Base-by-base conservation (phyloP, 2,329 filamentous ascomycete genomes). In the Colletotrichum abscissum region DNA sequence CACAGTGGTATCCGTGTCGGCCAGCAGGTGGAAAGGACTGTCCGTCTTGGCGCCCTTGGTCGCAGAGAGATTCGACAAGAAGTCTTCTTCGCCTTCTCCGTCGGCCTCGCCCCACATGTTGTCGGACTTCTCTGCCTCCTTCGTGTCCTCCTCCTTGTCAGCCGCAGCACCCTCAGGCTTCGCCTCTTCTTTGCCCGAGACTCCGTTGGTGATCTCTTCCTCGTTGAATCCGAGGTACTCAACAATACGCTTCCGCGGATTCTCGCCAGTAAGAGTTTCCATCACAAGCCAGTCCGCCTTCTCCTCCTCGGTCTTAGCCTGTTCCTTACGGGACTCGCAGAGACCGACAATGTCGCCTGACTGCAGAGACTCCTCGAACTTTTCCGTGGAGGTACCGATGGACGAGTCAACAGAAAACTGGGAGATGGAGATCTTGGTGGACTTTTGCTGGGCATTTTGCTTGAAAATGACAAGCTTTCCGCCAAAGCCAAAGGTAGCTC, bases 211-310 rank as follows among this genome's bases (percentile, higher is more conserved):
- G 3, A 85, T 80, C 28, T 89, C 86, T n/a, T 87, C 85, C 71
- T 93, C 91, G 35, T 90, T 87, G 82, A 98, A 96, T n/a, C 96
- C 97, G 22, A 99, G 89, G 80, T 97, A 95, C 77, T 97, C 93
- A 26, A 97, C 90, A 70, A 99, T 92, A 80, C 94, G 92, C 81
- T 93, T 93, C 55, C 95, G 91, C n/a, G 95, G 93, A 79, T 96
- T 95, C 35, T 93, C 92, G 4, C 94, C 92, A 62, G 96, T 93
- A 74, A 99, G 84, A 2, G 95, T 97, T 82, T 97, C 92, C 81
- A 99, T 94, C 49, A 98, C 95, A 76, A 93, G 93, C 97, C 97
- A 99, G 82, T 98, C 96, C 4, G 94, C 93, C 86, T 95, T 98
- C 81, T 98, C 97, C 76, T 97, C 95, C 1, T 98, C 95, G 0